Evolutionary conservation across 768 basidiomycete species (phyloP), one percentile per base, ranked within the genome.

Genomic region (Lentinus brumalis): DNA sequence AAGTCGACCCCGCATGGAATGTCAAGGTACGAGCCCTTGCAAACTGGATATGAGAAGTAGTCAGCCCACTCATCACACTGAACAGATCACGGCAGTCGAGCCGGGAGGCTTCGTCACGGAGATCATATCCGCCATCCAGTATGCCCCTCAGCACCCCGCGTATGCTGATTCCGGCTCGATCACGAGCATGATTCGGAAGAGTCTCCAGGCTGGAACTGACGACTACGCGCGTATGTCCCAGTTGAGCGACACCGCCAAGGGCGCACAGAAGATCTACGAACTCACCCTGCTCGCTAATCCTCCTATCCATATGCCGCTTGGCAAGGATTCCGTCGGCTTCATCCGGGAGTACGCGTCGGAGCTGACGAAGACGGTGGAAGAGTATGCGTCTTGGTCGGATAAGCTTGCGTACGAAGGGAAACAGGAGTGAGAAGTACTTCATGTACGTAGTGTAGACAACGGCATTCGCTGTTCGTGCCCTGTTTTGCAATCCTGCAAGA

Each of bases 201-300:
- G 5, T 11, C 3, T 46, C 14, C n/a, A 21, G 4, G n/a, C 45
- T 12, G 11, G 11, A 42, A n/a, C 14, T 14, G 41, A 7, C 41
- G 41, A 42, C 26, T 15, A 21, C 50, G 50, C 50, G 50, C 9
- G 12, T 7, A 9, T 6, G 8, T 50, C 6, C 30, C 18, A 21
- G 29, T 42, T 50, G 5, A 64, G 64, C 3, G 66, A 67, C 51
- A 14, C 53, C 51, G 30, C n/a, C 35, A 67, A 65, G 62, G 64
- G 56, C 2, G 56, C 53, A 14, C 31, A 54, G 35, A 58, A 49
- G 51, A 59, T 67, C 10, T 66, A 61, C 45, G 59, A 66, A 49
- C 51, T 67, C 5, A 41, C 59, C 15, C 29, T 12, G 30, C 42
- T 63, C 50, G 26, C 52, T 4, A 15, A 63, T 8, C 61, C 62